Base-by-base conservation (phyloP, 495 filamentous ascomycete genomes). In the Bryoglossum gracile region DNA sequence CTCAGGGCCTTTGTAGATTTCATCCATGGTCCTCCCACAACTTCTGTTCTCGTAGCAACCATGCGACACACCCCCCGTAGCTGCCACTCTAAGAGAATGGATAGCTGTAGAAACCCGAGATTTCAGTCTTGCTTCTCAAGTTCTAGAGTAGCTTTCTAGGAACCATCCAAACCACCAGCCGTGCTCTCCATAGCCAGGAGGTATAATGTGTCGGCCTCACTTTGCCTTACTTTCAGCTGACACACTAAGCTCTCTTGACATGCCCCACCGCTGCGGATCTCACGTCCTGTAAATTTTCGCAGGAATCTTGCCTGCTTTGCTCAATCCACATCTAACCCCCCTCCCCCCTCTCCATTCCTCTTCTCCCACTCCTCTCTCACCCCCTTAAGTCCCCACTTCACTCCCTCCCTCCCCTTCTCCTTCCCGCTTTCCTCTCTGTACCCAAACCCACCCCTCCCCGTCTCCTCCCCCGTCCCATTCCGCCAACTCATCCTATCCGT, bases 401-500 rank as follows among this genome's bases (percentile, higher is more conserved):
- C 52, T 3, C 48, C 48, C 17, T 61, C 62, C 18, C 51, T 55
- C 9, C 24, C 32, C 41, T 56, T 46, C 52, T 34, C 26, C 14
- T 28, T 41, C 43, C 56, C 57, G 32, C 33, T 47, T 38, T 44
- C 46, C 53, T 50, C 26, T 54, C 59, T 56, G 8, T 53, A 52
- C 52, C 3, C 48, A 38, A 40, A 62, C n/a, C 30, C 54, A 16
- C 19, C 51, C 8, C 63, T 42, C 54, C 64, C 67, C 24, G 60
- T 34, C 35, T 33, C 32, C 8, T 34, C 11, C 26, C 19, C 18
- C 40, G 54, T 9, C 42, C n/a, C n/a, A 36, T 10, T 55, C 10
- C 37, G 50, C 37, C 23, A 51, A 8, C 62, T 46, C 54, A 64
- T 61, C n/a, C 63, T 65, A 45, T 62, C 62, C 3, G 62, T 67